Evolutionary conservation across 129 eudicot species (phyloP).

Genomic region (Mikania micrantha): DNA sequence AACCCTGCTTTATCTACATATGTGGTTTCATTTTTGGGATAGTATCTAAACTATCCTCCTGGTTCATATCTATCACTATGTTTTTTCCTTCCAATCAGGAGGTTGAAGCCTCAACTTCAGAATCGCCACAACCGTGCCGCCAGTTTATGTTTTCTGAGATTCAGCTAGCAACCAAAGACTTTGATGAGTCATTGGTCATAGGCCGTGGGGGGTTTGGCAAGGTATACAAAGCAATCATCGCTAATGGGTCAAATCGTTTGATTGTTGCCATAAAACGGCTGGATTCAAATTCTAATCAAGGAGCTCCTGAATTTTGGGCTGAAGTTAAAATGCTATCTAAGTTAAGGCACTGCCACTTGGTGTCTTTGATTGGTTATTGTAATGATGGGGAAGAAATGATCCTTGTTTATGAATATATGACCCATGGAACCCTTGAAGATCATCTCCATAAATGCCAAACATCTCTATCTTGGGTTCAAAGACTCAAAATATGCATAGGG

Average conservation of each 20-base stretch:
- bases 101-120: neutral
- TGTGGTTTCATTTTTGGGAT: no score
- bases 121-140: neutral
- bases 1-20: no score
- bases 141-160: neutral
- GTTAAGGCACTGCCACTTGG: neutral
- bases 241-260: neutral
- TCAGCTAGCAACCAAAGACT: conserved; percentile 2
- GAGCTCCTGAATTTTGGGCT: conserved; percentile 10
- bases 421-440: conserved; percentile 3
- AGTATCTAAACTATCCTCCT: no score
- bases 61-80: neutral
- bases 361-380: conserved; percentile 10
- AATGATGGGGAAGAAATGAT: neutral
- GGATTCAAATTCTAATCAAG: conserved; percentile 5
- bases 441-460: neutral
- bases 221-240: conserved; percentile 7
- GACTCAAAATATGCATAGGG: conserved; percentile 3
- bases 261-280: neutral
- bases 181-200: conserved; percentile 13
- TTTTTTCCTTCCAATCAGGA: neutral
- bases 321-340: conserved; percentile 8
- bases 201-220: conserved; percentile 11
- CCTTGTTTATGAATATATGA: conserved; percentile 4
- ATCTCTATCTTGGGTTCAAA: neutral